Evolutionary conservation across 2,329 filamentous ascomycete species (phyloP).

Genomic region (Didymella glomerata): DNA sequence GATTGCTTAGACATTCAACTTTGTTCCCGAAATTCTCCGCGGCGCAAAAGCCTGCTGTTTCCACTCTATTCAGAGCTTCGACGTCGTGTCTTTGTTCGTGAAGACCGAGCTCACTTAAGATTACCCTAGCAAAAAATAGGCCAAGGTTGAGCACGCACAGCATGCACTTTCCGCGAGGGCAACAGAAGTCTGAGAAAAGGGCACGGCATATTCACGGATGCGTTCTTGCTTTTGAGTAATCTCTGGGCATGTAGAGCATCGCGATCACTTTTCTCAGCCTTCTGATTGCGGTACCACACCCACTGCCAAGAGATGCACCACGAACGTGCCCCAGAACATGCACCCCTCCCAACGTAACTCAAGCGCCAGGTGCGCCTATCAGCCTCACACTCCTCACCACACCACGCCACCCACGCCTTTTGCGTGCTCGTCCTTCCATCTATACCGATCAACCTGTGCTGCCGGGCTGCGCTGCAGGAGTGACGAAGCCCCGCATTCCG

Average conservation of each 20-base stretch:
- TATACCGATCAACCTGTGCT: background rate
- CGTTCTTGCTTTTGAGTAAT: background rate
- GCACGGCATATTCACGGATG: background rate
- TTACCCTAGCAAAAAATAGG: background rate
- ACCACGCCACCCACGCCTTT: conserved; percentile 10
- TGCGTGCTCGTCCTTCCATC: background rate
- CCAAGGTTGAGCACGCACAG: background rate
- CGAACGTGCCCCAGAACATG: conserved; percentile 2
- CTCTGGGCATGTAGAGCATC: conserved; percentile 1
- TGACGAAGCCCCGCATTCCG: conserved; percentile 2
- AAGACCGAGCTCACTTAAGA: background rate
- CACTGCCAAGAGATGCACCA: background rate
- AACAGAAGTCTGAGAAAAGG: background rate
- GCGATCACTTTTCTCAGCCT: background rate
- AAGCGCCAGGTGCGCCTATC: conserved; percentile 12
- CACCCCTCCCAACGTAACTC: background rate
- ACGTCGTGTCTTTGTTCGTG: background rate
- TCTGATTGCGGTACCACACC: background rate
- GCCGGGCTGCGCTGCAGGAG: background rate
- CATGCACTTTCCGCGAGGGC: background rate
- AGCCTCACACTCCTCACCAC: background rate
- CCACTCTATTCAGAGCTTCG: background rate
- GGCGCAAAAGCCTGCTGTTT: too few relatives aligned
- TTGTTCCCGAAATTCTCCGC: too few relatives aligned
- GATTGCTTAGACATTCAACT: too few relatives aligned